Evolutionary conservation across 2,329 filamentous ascomycete genomes (phyloP), one percentile per base, ranked within the genome.

Genomic region (Gliomastix tumulicola): DNA sequence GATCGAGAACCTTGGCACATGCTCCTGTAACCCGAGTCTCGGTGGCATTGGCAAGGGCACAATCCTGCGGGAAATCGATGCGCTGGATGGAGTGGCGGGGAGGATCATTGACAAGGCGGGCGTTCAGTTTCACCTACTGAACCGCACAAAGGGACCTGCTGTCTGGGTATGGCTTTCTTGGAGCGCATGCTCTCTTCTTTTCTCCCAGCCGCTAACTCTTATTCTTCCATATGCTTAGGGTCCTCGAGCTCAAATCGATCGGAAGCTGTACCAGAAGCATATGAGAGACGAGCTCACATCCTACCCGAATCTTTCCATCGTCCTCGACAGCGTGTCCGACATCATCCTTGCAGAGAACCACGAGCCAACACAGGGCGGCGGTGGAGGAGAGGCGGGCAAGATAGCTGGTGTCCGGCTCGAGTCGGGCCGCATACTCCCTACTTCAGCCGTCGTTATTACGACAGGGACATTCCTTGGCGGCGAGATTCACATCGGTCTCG

Each of bases 1-100:
- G 41, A 61, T 87, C 40, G 82, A 89, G 41, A 95, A 96, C 49
- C 79, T 97, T 16, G 90, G 90, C 38, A 87, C 92, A 21, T 97
- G 90, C 65, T 96, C 89, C 23, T 97, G 90, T 65, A 97, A 97
- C 57, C 90, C 90, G 3, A 94, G 88, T 45, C 94, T 98, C 54
- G 92, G 92, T 27, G 92, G 92, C n/a, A 97, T 98, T 49, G 92
- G 92, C 31, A 98, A 98, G 58, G 92, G 92, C 13, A 97, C 87
- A 9, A 96, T 98, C 68, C 69, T 98, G 35, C 82, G 90, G 30
- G 92, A 98, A 61, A 82, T 98, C 21, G 92, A 98, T 65, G 92
- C 92, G 1, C 70, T 98, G 41, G 92, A 97, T 53, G 92, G 92
- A 1, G 68, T 98, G 16, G 83, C 88, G 0, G 89, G 88, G 0